phyloP scores from a whole-genome alignment of 108 stramenopile species.

The Conticribra weissflogii region DNA sequence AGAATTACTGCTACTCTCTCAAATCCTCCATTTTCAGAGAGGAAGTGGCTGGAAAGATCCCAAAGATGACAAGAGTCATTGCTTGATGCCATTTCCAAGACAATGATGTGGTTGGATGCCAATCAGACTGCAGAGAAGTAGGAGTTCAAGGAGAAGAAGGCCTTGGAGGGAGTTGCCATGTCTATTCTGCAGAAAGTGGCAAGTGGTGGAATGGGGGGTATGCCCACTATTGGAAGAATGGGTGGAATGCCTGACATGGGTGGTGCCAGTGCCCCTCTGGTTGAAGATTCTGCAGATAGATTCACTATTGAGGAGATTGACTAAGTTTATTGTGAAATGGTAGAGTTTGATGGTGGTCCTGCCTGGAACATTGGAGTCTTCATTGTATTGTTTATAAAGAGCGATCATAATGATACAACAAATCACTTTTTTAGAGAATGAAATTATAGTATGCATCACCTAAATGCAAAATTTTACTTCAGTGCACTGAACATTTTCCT shows the following conservation, averaged over 20 bases:
- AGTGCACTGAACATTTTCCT: too few species aligned
- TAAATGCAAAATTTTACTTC: too few species aligned
- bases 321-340: too few species aligned
- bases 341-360: too few species aligned
- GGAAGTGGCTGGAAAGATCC: slow-evolving; percentile 88
- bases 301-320: slow-evolving; percentile 92
- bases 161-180: slow-evolving; percentile 89
- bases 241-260: slow-evolving; percentile 76
- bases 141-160: slow-evolving; percentile 98
- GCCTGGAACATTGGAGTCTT: too few species aligned
- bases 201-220: slow-evolving; percentile 53
- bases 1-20: slow-evolving; percentile 97
- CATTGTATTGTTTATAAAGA: too few species aligned
- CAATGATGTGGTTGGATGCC: slow-evolving; percentile 91
- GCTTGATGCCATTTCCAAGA: slow-evolving; percentile 86
- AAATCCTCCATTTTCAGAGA: slow-evolving; percentile 93
- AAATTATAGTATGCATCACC: too few species aligned
- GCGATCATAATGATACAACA: too few species aligned
- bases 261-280: too few species aligned
- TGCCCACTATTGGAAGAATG: slow-evolving; percentile 69
- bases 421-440: too few species aligned
- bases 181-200: slow-evolving; percentile 90
- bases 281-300: slow-evolving; percentile 81
- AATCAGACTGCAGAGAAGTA: slow-evolving; percentile 97
- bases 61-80: slow-evolving; percentile 79